Evolutionary conservation across 345 rosid genomes (phyloP).

Genomic region (Camelina hispida): DNA sequence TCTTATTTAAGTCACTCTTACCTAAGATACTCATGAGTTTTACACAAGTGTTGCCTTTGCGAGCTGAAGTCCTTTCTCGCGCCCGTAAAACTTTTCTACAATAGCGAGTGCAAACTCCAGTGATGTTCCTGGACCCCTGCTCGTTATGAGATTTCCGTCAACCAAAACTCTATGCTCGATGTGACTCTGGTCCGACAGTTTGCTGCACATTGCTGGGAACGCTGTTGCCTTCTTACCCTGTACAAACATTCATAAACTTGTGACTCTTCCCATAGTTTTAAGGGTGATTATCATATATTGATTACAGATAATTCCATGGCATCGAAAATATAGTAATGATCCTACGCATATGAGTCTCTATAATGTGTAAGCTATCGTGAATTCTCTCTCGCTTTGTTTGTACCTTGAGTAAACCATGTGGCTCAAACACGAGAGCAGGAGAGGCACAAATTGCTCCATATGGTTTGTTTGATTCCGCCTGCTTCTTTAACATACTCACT

Average conservation of each 20-base stretch:
- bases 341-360: constrained; percentile 5
- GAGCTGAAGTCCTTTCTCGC: constrained; percentile 69
- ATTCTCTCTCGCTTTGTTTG: constrained; percentile 6
- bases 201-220: constrained; percentile 80
- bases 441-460: constrained; percentile 98
- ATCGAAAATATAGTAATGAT: background rate
- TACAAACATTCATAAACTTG: constrained; percentile 6
- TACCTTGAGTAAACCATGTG: constrained; percentile 94
- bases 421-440: constrained; percentile 89
- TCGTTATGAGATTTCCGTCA: constrained; percentile 91
- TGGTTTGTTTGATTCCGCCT: constrained; percentile 71
- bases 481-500: constrained; percentile 80
- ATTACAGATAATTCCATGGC: background rate
- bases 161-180: constrained; percentile 78
- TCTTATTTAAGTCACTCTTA: constrained; percentile 24
- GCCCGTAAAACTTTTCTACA: constrained; percentile 81
- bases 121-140: constrained; percentile 94
- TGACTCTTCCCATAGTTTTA: background rate
- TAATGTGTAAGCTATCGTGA: constrained; percentile 1
- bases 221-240: constrained; percentile 97
- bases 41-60: constrained; percentile 68
- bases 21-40: constrained; percentile 30
- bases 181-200: constrained; percentile 77
- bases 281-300: background rate
- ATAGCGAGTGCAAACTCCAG: constrained; percentile 83